phyloP scores from a whole-genome alignment of 2,329 filamentous ascomycete species.

The Cordyceps farinosa region DNA sequence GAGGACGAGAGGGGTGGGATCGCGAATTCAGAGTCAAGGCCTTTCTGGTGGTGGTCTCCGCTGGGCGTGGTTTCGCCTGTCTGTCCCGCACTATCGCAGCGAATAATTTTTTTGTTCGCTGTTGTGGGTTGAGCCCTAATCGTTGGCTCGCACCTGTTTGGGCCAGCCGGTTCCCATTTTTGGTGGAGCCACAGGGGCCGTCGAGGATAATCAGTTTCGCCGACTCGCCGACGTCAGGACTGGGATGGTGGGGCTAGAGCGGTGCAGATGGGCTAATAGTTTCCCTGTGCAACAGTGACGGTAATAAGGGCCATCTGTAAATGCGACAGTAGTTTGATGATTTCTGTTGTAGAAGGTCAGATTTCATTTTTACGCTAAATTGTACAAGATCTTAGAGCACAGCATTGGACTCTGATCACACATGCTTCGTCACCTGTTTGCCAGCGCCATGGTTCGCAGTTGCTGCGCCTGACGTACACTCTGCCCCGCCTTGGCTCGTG shows the following conservation, averaged over 20 bases:
- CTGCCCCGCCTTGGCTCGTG: slow-evolving; percentile 15
- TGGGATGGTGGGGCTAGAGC: neutral
- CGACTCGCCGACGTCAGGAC: neutral
- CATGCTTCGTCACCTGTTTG: neutral
- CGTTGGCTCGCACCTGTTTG: slow-evolving; percentile 4
- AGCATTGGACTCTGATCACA: neutral
- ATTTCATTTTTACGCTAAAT: too few relatives aligned
- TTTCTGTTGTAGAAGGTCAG: neutral
- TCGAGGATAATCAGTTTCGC: slow-evolving; percentile 8
- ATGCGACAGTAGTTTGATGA: neutral
- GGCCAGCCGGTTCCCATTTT: neutral
- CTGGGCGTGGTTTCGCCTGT: slow-evolving; percentile 12
- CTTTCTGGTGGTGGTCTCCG: slow-evolving; percentile 15
- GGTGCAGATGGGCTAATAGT: neutral
- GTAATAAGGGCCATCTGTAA: neutral
- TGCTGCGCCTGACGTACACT: slow-evolving; percentile 14
- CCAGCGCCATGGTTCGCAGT: neutral
- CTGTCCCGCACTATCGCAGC: slow-evolving; percentile 10
- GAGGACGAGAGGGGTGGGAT: slow-evolving; percentile 13
- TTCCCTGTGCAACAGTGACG: neutral
- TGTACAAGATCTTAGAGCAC: too few relatives aligned
- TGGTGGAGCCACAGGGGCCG: neutral
- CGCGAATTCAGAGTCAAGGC: slow-evolving; percentile 12
- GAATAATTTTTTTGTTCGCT: slow-evolving; percentile 23
- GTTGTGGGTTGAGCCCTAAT: slow-evolving; percentile 33